These are phyloP conservation scores for Fusarium multiceps DNA, from an alignment of 2,329 filamentous ascomycete genomes.

Conservation along the genomic window DNA sequence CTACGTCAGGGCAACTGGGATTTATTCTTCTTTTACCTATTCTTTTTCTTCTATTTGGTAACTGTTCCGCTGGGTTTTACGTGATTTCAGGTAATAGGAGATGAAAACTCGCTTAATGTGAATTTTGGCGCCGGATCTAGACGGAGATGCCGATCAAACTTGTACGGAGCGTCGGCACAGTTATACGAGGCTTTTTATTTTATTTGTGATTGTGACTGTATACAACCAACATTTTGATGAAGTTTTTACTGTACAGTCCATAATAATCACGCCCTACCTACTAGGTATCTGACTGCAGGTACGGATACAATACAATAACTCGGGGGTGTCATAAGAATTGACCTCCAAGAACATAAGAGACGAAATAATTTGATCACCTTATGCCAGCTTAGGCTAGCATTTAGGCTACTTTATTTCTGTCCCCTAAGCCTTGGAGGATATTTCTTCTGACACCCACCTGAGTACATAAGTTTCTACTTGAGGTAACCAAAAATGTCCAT, in stretches of 20 bases:
- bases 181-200: slow-evolving; percentile 35
- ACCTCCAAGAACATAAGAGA: no score
- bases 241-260: neutral
- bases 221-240: slow-evolving; percentile 3
- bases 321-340: no score
- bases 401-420: no score
- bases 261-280: neutral
- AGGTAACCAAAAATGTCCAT: slow-evolving; percentile 12
- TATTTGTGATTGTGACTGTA: slow-evolving; percentile 3
- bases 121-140: slow-evolving; percentile 7
- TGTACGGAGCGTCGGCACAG: slow-evolving; percentile 12
- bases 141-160: slow-evolving; percentile 33
- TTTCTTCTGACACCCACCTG: no score
- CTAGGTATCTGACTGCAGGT: neutral
- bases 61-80: neutral
- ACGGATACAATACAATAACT: neutral
- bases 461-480: slow-evolving; percentile 9
- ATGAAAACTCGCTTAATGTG: neutral
- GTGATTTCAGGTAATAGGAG: neutral
- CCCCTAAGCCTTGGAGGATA: no score
- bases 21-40: neutral
- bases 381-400: no score
- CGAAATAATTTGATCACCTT: no score
- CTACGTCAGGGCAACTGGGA: slow-evolving; percentile 27
- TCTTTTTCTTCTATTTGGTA: neutral